Base-by-base conservation (phyloP, 176 grass and related monocot species). In the Oryza punctata region DNA sequence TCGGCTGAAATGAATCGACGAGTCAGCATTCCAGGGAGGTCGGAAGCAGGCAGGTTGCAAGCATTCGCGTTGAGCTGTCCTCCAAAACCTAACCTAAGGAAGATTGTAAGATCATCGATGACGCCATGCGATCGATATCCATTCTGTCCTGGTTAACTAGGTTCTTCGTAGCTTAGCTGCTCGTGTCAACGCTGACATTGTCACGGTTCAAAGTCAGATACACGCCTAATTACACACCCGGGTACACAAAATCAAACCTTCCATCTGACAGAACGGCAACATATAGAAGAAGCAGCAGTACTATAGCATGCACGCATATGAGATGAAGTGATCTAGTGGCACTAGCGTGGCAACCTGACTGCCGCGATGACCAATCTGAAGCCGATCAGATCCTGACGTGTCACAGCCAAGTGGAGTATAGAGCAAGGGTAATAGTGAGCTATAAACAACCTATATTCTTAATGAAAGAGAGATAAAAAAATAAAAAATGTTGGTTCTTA, bases 21-120 rank as follows among this genome's bases (percentile, higher is more conserved):
- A 24, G 72, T 82, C 79, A 77, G 25, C 28, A 10, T 64, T 63
- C 15, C 33, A 37, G 15, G 52, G 29, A 73, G 59, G 4, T 54
- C 49, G 7, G 54, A 25, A 19, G 6, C 54, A 60, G 47, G 46
- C 64, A 63, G 18, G 74, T 0, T n/a, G 38, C 26, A 16, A 15
- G 16, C 30, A n/a, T 47, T 24, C 25, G 35, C 57, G 37, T 82
- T 30, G 86, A 79, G 80, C 80, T 84, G 74, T 57, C 78, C 33
- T 13, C 61, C 75, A 73, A 73, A 68, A 84, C 21, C 46, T 54
- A 7, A 23, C 38, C 19, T 1, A 73, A n/a, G n/a, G 5, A 6
- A 35, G 32, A 37, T 37, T 7, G 35, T 37, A 37, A 7, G 30
- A 19, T 57, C 77, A 67, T 25, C 6, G 12, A 37, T 60, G 75